These are phyloP conservation scores for Gryganskiella cystojenkinii DNA, from an alignment of 192 early-diverging fungal species.

Conservation along the genomic window DNA sequence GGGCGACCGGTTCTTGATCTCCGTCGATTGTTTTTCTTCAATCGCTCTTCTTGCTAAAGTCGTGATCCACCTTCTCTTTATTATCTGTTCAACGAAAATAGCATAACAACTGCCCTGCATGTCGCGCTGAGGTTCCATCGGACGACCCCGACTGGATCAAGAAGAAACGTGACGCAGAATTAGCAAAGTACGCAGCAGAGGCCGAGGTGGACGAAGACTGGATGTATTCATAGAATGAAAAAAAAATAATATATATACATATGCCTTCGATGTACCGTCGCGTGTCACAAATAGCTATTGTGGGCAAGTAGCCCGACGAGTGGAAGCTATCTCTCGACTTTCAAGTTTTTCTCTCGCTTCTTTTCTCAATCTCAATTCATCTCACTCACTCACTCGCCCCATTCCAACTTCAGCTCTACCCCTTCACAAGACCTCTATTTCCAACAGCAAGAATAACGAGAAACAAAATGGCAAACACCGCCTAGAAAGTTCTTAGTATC, in stretches of 20 bases:
- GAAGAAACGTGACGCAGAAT: slow-evolving; percentile 45
- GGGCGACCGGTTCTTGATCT: background rate
- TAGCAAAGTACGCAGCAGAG: slow-evolving; percentile 48
- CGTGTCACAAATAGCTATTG: no score
- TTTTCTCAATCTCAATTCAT: no score
- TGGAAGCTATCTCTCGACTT: no score
- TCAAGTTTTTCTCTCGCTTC: no score
- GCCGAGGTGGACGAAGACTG: slow-evolving; percentile 53
- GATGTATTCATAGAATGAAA: slow-evolving; percentile 48
- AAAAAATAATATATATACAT: background rate
- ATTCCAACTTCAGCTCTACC: no score
- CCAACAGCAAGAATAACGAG: background rate
- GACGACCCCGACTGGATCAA: slow-evolving; percentile 57
- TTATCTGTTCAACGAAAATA: no score
- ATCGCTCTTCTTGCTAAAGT: background rate
- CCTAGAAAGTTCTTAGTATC: background rate
- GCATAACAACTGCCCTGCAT: slow-evolving; percentile 57
- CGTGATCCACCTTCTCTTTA: background rate
- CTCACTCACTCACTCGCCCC: no score
- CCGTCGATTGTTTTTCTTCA: background rate
- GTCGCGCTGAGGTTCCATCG: slow-evolving; percentile 51
- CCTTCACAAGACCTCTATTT: background rate
- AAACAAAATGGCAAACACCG: background rate
- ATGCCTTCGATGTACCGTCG: no score
- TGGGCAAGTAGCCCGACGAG: no score